phyloP scores from a whole-genome alignment of 2,329 filamentous ascomycete species.

The Periconia macrospinosa region DNA sequence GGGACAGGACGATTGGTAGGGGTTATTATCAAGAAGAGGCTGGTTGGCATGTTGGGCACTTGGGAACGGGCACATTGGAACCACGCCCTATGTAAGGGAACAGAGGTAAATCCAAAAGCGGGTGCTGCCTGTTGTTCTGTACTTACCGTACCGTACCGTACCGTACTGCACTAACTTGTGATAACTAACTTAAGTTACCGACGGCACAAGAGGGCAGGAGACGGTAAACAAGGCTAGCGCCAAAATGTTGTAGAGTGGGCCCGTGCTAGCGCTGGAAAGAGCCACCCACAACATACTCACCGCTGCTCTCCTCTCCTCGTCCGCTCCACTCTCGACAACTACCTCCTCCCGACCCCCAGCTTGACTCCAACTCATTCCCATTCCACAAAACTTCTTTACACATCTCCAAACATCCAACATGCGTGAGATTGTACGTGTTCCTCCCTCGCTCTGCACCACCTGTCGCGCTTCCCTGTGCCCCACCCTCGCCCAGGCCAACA shows the following conservation, averaged over 20 bases:
- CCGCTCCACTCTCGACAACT: conserved; percentile 34
- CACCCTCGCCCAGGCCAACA: conserved; percentile 44
- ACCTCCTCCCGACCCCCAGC: conserved; percentile 28
- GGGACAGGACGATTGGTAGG: conserved; percentile 55
- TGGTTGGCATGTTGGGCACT: conserved; percentile 56
- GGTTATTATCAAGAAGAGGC: conserved; percentile 61
- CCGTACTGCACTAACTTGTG: too few species aligned
- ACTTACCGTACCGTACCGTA: too few species aligned
- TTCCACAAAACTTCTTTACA: conserved; percentile 24
- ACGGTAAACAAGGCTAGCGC: conserved; percentile 20
- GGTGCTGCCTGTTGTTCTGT: not conserved
- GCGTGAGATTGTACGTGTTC: conserved; percentile 68
- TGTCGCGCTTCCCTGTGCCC: conserved; percentile 46
- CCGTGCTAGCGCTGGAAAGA: conserved; percentile 18
- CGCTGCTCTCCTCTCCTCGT: conserved; percentile 29
- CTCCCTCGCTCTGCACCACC: conserved; percentile 24
- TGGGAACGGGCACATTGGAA: conserved; percentile 17
- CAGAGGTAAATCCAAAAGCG: too few species aligned
- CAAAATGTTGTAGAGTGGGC: conserved; percentile 13
- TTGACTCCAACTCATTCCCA: conserved; percentile 30
- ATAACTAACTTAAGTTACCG: too few species aligned
- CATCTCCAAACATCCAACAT: conserved; percentile 51
- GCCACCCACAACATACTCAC: conserved; percentile 32
- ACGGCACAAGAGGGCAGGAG: not conserved
- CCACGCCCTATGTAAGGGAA: not conserved